Evolutionary conservation across 1,284 basidiomycete genomes (phyloP), one percentile per base, ranked within the genome.

Genomic region (Volvariella surrecta): DNA sequence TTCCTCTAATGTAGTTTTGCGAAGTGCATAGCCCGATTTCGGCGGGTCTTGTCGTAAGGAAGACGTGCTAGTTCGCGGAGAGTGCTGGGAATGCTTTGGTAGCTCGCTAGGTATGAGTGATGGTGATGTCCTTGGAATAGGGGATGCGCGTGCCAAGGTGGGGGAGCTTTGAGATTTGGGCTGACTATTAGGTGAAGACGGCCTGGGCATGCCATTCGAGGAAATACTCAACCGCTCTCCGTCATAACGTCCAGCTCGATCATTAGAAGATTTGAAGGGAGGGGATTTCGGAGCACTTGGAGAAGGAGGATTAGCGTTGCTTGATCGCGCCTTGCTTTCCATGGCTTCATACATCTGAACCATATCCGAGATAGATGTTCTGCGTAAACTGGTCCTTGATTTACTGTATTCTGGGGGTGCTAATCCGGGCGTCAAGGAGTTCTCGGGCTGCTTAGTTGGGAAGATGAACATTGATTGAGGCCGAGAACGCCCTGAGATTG

Each of bases 321-420:
- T n/a, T 19, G 58, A 51, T 48, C 58, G 62, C 16, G 52, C 44
- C 24, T 58, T 58, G 20, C 61, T 64, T 32, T 66, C 72, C 45
- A 86, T 79, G 7, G 76, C 74, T 58, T 89, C 86, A 56, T 79
- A 89, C 35, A 67, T 72, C 50, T 84, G 82, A 16, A 89, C 87
- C 73, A 89, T 86, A 54, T 89, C 79, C 38, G 85, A 77, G 48
- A 89, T 89, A 0, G 87, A 89, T 13, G 79, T 82, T 38, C 86
- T 69, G 16, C 86, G 71, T 6, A 54, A 48, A 6, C 44, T 52
- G 10, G 59, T 53, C 19, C 68, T 67, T 32, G 64, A 60, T 40
- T 59, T 66, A 6, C 54, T 39, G 13, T 70, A 67, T 39, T 61
- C 62, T 2, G 74, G 73, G 31, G 73, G 65, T 30, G 64, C 53